Conservation (phyloP, 1,139 yeast species). For the Hansenula anomala region DNA sequence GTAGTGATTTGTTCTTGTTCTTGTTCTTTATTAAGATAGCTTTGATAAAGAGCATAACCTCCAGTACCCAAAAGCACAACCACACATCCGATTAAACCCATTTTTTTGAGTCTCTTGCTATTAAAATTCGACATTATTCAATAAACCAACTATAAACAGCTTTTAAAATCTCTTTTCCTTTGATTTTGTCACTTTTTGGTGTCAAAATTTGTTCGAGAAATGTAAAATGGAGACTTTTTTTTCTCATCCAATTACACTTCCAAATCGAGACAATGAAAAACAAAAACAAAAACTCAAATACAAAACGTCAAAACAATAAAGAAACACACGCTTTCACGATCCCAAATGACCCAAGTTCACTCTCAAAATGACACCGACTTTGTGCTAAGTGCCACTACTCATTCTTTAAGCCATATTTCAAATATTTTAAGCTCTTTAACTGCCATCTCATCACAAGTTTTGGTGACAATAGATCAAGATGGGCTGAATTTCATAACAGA, state of each 20-base stretch:
- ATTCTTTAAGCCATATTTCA: slow-evolving; percentile 19
- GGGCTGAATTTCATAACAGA: slow-evolving; percentile 34
- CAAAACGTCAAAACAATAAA: too few relatives aligned
- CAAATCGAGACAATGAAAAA: not conserved
- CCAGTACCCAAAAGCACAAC: slow-evolving; percentile 9
- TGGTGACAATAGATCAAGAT: slow-evolving; percentile 29
- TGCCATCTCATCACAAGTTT: slow-evolving; percentile 13
- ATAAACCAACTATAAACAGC: too few relatives aligned
- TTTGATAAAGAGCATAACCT: slow-evolving; percentile 5
- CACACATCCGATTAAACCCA: slow-evolving; percentile 2
- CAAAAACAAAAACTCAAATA: too few relatives aligned
- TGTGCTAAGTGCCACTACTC: slow-evolving; percentile 20
- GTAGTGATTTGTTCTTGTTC: slow-evolving; percentile 1
- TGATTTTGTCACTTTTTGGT: too few relatives aligned
- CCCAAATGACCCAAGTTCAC: not conserved
- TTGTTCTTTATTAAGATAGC: not conserved
- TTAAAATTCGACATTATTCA: not conserved
- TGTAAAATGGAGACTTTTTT: not conserved
- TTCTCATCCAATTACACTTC: not conserved
- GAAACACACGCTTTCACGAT: too few relatives aligned
- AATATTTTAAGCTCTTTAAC: slow-evolving; percentile 17
- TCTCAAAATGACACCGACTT: slow-evolving; percentile 2
- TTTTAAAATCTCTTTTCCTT: too few relatives aligned
- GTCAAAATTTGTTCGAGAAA: too few relatives aligned
- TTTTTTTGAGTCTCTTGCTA: not conserved